Base-by-base conservation (phyloP, 2,329 filamentous ascomycete species). In the Paecilomyces variotii region DNA sequence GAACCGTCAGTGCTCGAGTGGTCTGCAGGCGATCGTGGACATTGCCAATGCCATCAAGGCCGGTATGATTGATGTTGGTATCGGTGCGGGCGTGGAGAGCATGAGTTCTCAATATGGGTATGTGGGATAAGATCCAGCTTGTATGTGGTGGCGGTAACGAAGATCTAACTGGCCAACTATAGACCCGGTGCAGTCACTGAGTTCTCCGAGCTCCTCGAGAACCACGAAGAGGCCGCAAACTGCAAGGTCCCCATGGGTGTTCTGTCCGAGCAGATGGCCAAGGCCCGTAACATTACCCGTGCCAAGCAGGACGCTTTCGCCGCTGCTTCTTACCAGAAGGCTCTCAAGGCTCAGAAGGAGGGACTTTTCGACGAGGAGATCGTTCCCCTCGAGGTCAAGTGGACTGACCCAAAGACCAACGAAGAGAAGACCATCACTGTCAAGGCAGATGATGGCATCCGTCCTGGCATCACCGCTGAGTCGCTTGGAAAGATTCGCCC, bases 191-290 rank as follows among this genome's bases (percentile, higher is more conserved):
- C 94, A 61, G 93, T 97, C 14, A 85, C 87, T 62, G 94, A 97
- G 77, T 97, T 97, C 83, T 94, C 90, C 30, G 90, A 96, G 55
- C 83, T 90, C 56, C 86, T 97, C 63, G 90, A 97, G 72, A 84
- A 80, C 68, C 84, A 93, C 80, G 82, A 85, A 63, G 88, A 94
- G 72, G 84, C 92, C 26, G 89, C 89, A 69, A 95, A 97, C 83
- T 99, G 94, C 86, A 97, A 96, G 80, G 93, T 97, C 2, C 87
- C 91, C 73, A 97, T 97, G 94, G 93, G 93, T 67, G 84, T 91
- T 10, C 82, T 97, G 55, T 96, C 91, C 28, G 94, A 99, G 78
- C 77, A 93, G 70, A 97, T 97, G 93, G 94, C 93, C 66, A 89
- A 91, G 77, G 91, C 91, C 73, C 85, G 88, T 68, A 81, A 82